Evolutionary conservation across 192 early-diverging fungal genomes (phyloP).

Genomic region (Linnemannia zychae): DNA sequence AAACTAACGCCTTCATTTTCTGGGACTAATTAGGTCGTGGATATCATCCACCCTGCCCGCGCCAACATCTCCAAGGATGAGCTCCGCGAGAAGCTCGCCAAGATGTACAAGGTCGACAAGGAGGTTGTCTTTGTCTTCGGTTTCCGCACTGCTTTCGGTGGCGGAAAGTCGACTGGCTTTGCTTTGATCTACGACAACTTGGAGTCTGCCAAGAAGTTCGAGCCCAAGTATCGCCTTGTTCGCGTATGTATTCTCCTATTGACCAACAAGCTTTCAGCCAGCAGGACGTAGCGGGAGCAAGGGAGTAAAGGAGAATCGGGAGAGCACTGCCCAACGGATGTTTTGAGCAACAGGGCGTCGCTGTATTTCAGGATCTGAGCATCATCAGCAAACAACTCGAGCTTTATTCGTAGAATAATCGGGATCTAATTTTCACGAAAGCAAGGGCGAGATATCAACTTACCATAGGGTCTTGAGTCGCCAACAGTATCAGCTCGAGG

Average conservation of each 20-base stretch:
- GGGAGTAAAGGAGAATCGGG: no score
- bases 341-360: no score
- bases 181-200: slow-evolving; percentile 95
- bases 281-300: not conserved
- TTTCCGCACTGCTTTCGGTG: slow-evolving; percentile 96
- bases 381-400: no score
- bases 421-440: no score
- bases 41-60: slow-evolving; percentile 94
- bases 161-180: slow-evolving; percentile 96
- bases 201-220: slow-evolving; percentile 97
- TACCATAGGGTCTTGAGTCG: no score
- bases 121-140: slow-evolving; percentile 95
- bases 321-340: no score
- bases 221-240: slow-evolving; percentile 97
- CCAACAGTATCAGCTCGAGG: no score
- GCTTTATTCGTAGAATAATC: no score
- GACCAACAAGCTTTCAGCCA: no score
- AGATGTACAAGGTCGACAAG: slow-evolving; percentile 93
- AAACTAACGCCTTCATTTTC: not conserved
- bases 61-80: slow-evolving; percentile 95
- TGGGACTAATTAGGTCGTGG: slow-evolving; percentile 71
- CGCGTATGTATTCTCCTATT: slow-evolving; percentile 65
- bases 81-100: slow-evolving; percentile 92
- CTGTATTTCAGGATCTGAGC: no score
- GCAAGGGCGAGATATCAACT: no score